A percentile compares a stretch with the other conserved stretches of the same genome.
Conservation (phyloP, 805 yeast genomes). For the Starmerella bombicola region DNA sequence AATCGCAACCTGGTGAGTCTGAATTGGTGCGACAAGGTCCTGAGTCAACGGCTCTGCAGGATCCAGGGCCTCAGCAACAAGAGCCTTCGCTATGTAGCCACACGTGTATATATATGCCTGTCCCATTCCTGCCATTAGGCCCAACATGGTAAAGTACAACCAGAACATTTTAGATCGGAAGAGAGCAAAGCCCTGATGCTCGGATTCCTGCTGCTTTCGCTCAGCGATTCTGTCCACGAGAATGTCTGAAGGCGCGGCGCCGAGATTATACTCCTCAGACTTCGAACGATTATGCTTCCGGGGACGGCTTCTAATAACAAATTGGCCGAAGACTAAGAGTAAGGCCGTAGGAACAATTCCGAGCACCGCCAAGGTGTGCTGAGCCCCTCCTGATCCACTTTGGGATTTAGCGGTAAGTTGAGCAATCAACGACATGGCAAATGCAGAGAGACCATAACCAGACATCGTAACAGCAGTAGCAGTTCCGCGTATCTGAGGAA, state of each 20-base stretch:
- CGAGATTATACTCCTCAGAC: conserved; percentile 13
- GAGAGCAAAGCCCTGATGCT: conserved; percentile 19
- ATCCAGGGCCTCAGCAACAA: conserved; percentile 21
- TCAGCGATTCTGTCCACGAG: conserved; percentile 16
- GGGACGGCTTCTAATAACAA: conserved; percentile 16
- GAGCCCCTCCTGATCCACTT: conserved; percentile 33
- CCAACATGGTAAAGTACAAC: conserved; percentile 38
- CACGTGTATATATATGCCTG: conserved; percentile 66
- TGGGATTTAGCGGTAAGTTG: conserved; percentile 29
- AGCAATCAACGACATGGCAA: conserved; percentile 48
- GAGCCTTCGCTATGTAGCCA: conserved; percentile 53
- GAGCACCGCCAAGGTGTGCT: conserved; percentile 37
- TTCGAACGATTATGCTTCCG: conserved; percentile 1
- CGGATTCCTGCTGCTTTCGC: conserved; percentile 8
- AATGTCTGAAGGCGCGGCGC: conserved; percentile 5
- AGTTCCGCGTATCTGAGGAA: conserved; percentile 55
- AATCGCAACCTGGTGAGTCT: conserved; percentile 61
- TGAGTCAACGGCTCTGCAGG: conserved; percentile 1
- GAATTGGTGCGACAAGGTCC: conserved; percentile 30
- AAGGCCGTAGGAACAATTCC: conserved; percentile 39
- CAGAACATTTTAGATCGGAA: conserved; percentile 35
- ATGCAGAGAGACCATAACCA: conserved; percentile 62
- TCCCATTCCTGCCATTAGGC: conserved; percentile 52
- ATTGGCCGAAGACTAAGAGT: conserved; percentile 28
- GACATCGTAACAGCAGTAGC: conserved; percentile 69